These are phyloP conservation scores for Fusarium guadeloupense DNA, from an alignment of 2,329 filamentous ascomycete genomes.

Conservation along the genomic window DNA sequence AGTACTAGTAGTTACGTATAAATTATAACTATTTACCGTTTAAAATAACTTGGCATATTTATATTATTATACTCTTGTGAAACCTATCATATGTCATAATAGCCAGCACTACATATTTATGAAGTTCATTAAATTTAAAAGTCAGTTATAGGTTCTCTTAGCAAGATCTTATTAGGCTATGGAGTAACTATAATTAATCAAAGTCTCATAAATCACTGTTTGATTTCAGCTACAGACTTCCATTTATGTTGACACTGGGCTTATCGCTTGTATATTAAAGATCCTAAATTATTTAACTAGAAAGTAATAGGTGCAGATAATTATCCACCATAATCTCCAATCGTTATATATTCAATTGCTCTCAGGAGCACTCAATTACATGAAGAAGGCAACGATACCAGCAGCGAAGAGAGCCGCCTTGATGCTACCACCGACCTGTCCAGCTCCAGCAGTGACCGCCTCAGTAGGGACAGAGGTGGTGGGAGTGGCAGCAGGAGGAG, in stretches of 20 bases:
- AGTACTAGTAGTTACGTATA: too few relatives aligned
- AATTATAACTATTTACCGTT: too few relatives aligned
- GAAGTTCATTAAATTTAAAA: too few relatives aligned
- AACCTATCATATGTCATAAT: too few relatives aligned
- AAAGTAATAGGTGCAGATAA: constrained; percentile 24
- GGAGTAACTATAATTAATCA: too few relatives aligned
- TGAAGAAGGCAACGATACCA: constrained; percentile 25
- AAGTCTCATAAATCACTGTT: too few relatives aligned
- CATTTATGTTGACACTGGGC: not conserved
- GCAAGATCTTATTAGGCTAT: too few relatives aligned
- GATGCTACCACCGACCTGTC: constrained; percentile 15
- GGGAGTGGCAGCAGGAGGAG: constrained; percentile 5
- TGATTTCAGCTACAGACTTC: too few relatives aligned
- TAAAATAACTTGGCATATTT: too few relatives aligned
- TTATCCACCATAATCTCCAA: constrained; percentile 16
- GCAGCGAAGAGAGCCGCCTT: constrained; percentile 12
- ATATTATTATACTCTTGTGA: too few relatives aligned
- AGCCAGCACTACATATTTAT: too few relatives aligned
- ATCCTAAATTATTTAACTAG: not conserved
- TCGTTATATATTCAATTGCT: constrained; percentile 18
- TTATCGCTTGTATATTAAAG: not conserved
- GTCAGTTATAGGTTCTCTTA: too few relatives aligned
- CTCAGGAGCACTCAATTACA: constrained; percentile 22
- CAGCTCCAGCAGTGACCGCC: constrained; percentile 22
- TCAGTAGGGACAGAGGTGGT: not conserved